Evolutionary conservation across 352 stramenopile genomes (phyloP).

Genomic region (Phytophthora tentaculata): DNA sequence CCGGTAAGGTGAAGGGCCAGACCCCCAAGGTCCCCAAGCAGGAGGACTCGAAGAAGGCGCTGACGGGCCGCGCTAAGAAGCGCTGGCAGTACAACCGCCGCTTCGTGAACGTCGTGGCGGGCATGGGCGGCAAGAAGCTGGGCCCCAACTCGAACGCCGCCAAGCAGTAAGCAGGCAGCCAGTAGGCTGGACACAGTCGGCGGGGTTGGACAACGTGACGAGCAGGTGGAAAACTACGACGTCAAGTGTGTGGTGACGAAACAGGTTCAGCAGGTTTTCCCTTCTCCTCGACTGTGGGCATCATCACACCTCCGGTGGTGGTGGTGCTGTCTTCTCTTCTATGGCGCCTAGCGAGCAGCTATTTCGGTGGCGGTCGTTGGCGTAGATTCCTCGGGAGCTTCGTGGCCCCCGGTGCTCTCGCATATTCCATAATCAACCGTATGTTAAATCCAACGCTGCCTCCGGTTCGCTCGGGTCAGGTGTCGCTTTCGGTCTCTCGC

Average conservation of each 20-base stretch:
- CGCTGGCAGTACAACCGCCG: conserved; percentile 99
- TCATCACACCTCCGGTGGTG: conserved; percentile 1
- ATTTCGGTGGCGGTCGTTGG: conserved; percentile 35
- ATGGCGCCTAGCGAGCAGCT: conserved; percentile 23
- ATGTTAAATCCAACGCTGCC: conserved; percentile 52
- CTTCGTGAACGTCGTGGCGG: conserved; percentile 99
- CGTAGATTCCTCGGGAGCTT: conserved; percentile 32
- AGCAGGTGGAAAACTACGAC: conserved; percentile 14
- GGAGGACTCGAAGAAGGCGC: conserved; percentile 98
- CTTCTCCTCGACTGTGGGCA: conserved; percentile 19
- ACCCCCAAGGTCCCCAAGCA: conserved; percentile 99
- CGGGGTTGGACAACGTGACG: not conserved
- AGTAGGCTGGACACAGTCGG: conserved; percentile 16
- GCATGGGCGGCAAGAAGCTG: conserved; percentile 96
- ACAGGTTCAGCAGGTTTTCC: conserved; percentile 21
- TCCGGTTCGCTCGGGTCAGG: conserved; percentile 32
- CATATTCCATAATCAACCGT: conserved; percentile 65
- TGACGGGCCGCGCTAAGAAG: conserved; percentile 99
- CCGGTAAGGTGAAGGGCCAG: conserved; percentile 99
- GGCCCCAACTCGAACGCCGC: conserved; percentile 99
- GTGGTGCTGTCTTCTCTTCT: conserved; percentile 37
- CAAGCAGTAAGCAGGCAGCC: conserved; percentile 74
- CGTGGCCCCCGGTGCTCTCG: conserved; percentile 28
- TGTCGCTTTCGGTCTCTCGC: conserved; percentile 35
- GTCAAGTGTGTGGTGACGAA: conserved; percentile 7